Conservation (phyloP, 2,329 filamentous ascomycete species). For the Ramularia endophylla region DNA sequence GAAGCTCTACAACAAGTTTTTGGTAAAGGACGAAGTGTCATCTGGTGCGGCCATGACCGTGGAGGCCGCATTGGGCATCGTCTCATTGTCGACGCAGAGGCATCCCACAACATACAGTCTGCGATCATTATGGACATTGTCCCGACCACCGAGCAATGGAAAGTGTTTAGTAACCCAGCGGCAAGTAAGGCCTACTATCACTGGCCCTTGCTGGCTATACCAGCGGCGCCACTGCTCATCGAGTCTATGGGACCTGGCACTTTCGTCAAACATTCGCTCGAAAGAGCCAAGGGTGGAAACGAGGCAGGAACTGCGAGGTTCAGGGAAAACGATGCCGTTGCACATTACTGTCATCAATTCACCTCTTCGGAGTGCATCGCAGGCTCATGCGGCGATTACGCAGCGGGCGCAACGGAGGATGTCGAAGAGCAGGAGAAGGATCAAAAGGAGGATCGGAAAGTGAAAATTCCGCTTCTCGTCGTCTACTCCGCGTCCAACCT, state of each 20-base stretch:
- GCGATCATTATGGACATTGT: conserved; percentile 46
- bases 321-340: conserved; percentile 35
- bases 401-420: conserved; percentile 40
- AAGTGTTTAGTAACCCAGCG: conserved; percentile 34
- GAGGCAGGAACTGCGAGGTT: conserved; percentile 26
- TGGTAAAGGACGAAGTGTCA: conserved; percentile 30
- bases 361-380: conserved; percentile 37
- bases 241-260: conserved; percentile 36
- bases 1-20: conserved; percentile 34
- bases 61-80: conserved; percentile 47
- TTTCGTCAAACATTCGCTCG: conserved; percentile 34
- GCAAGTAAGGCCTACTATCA: conserved; percentile 41
- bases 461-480: conserved; percentile 39
- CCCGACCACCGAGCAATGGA: conserved; percentile 44
- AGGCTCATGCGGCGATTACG: conserved; percentile 45
- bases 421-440: conserved; percentile 40
- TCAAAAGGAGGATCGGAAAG: conserved; percentile 40
- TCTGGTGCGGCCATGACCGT: conserved; percentile 47
- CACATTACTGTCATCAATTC: conserved; percentile 42
- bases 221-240: conserved; percentile 41
- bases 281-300: conserved; percentile 24
- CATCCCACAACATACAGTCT: conserved; percentile 34
- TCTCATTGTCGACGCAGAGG: conserved; percentile 38
- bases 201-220: conserved; percentile 48
- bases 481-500: conserved; percentile 41